Evolutionary conservation across 768 basidiomycete genomes (phyloP).

Genomic region (Suillus alpinus): DNA sequence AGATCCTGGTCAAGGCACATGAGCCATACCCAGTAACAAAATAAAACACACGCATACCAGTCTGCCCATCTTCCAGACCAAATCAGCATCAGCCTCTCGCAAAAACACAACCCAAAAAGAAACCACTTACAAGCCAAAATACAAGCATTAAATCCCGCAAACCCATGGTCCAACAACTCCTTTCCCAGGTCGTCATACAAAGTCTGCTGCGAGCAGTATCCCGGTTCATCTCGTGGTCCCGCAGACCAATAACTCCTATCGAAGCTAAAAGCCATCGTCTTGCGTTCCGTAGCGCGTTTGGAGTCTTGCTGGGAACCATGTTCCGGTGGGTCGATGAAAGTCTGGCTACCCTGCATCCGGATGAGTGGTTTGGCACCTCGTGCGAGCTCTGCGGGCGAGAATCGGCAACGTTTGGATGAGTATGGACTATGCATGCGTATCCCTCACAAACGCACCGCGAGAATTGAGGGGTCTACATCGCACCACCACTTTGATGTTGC

Average conservation of each 20-base stretch:
- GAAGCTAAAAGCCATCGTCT: slow-evolving; percentile 87
- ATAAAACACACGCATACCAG: slow-evolving; percentile 47
- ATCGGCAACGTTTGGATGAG: not conserved
- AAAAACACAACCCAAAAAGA: slow-evolving; percentile 6
- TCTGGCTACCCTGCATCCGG: slow-evolving; percentile 93
- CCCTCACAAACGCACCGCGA: slow-evolving; percentile 61
- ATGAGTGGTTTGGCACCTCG: slow-evolving; percentile 93
- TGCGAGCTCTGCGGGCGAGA: slow-evolving; percentile 65
- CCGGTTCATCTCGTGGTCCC: slow-evolving; percentile 82
- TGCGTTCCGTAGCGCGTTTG: slow-evolving; percentile 87
- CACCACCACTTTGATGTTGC: slow-evolving; percentile 90
- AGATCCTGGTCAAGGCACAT: slow-evolving; percentile 52
- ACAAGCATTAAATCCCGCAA: slow-evolving; percentile 96
- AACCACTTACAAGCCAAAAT: slow-evolving; percentile 91
- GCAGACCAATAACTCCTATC: slow-evolving; percentile 99
- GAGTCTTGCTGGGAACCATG: slow-evolving; percentile 60
- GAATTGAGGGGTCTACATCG: slow-evolving; percentile 97
- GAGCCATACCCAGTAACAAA: slow-evolving; percentile 4
- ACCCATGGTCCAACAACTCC: slow-evolving; percentile 92
- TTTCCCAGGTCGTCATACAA: slow-evolving; percentile 92
- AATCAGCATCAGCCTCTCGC: not conserved
- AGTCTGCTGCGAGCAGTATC: slow-evolving; percentile 92
- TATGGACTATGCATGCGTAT: not conserved
- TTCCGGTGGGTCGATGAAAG: slow-evolving; percentile 89
- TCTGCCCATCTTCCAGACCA: slow-evolving; percentile 63